Base-by-base conservation (phyloP, 306 rosid species). In the Ceratonia siliqua region DNA sequence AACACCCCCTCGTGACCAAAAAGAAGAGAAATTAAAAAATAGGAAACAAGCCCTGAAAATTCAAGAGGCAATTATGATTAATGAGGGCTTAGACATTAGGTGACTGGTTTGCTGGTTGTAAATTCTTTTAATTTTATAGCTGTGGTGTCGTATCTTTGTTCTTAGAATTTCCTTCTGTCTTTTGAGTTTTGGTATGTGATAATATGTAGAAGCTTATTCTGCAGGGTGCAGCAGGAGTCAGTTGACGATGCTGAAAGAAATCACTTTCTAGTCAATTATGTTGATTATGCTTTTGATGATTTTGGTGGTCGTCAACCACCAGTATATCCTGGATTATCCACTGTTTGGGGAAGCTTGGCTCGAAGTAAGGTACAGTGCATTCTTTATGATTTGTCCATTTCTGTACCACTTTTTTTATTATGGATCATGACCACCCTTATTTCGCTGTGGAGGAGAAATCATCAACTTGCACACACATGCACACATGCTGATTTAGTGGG, bases 311-410 rank as follows among this genome's bases (percentile, higher is more conserved):
- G 93, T 21, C 99, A 94, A 82, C 96, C 97, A 28, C 99, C 99
- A 1, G 99, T 94, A 32, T 94, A 94, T 78, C 99, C 99, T 68
- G 99, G 99, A 61, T 82, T 94, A 68, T 88, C 99, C 63, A 94
- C 99, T 77, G 99, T 94, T 41, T 94, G 99, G 99, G 99, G 99
- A 83, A 94, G 99, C 84, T 85, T 94, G 92, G 99, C 99, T 41
- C 94, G 99, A 61, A 94, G 99, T 74, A 94, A 94, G 96, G 99
- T 90, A 82, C 54, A 17, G 38, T 9, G 28, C 55, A 73, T 65
- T 77, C 72, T 8, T 78, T 73, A 36, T 77, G 65, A 59, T 69
- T 62, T 73, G 57, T 53, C 53, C 50, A 9, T 62, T 72, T 53
- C 33, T 54, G n/a, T 75, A 22, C 41, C 62, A 55, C 55, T 25